Base-by-base conservation (phyloP, 371 early-diverging fungal species). In the Gilbertella persicaria region DNA sequence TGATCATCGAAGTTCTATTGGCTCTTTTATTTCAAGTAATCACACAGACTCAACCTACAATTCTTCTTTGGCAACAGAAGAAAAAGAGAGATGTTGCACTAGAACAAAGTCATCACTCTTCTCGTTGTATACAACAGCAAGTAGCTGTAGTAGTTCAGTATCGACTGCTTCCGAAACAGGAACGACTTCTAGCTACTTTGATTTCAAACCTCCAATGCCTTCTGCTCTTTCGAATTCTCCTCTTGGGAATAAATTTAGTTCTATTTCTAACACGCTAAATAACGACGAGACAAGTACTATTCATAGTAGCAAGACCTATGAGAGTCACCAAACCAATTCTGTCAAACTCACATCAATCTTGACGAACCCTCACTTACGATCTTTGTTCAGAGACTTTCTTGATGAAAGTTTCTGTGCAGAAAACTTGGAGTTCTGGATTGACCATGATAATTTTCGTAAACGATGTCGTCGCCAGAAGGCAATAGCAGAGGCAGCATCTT, bases 371-470 rank as follows among this genome's bases (percentile, higher is more conserved):
- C 61, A 58, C 4, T 69, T 83, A 2, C 62, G 78, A n/a, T 64
- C 70, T 5, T 52, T 79, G 10, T 85, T 84, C 61, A 68, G 76
- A 42, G 67, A 63, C 24, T 84, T 79, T 53, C 64, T 82, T 19
- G 66, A 62, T 5, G 63, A 64, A 14, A 73, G 80, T 46, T 71
- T 73, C 41, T 84, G 81, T 53, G 78, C 71, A 42, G 85, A 84
- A 49, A 85, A 83, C 43, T 57, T 83, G 17, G 64, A 78, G 20
- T 87, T 85, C 48, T 78, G 75, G 69, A 53, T 73, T 2, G 84
- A 87, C 42, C 39, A 64, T 59, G 47, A 46, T 42, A 30, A 49
- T 37, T 33, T 73, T 45, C 17, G 50, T 29, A 36, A 60, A 45
- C 29, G 48, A 35, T 54, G 25, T 38, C 29, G 46, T 8, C 37